phyloP scores from a whole-genome alignment of 441 rosid species.

The Pelargonium cotyledonis region DNA sequence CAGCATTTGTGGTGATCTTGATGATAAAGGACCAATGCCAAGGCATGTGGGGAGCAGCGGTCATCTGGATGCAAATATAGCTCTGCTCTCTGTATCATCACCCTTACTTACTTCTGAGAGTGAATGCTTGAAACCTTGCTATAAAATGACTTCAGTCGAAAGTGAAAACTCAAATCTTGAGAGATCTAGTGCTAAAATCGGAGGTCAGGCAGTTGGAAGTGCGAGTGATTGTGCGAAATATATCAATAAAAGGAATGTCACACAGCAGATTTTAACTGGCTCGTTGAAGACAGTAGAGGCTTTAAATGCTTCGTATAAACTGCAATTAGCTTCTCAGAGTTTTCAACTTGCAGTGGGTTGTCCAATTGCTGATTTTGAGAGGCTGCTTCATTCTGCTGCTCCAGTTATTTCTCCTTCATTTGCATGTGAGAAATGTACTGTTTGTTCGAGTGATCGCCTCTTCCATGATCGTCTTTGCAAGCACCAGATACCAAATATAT shows the following conservation, averaged over 20 bases:
- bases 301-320: constrained; percentile 20
- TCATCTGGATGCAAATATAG: neutral
- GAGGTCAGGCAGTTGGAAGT: constrained; percentile 13
- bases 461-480: constrained; percentile 12
- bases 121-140: neutral
- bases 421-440: constrained; percentile 8
- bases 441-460: constrained; percentile 10
- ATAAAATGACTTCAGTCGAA: constrained; percentile 2
- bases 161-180: constrained; percentile 13
- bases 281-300: constrained; percentile 10
- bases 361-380: constrained; percentile 27
- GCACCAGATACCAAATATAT: constrained; percentile 17
- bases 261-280: constrained; percentile 4
- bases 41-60: neutral
- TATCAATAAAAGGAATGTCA: constrained; percentile 11
- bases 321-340: constrained; percentile 21
- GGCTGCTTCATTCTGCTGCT: constrained; percentile 19
- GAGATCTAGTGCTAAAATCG: neutral
- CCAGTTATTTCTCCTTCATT: constrained; percentile 20
- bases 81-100: constrained; percentile 7
- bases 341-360: constrained; percentile 13
- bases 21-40: neutral
- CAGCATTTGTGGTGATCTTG: neutral
- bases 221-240: constrained; percentile 5
- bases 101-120: constrained; percentile 3